Evolutionary conservation across 805 yeast genomes (phyloP).

Genomic region (Saccharomycopsis vini): DNA sequence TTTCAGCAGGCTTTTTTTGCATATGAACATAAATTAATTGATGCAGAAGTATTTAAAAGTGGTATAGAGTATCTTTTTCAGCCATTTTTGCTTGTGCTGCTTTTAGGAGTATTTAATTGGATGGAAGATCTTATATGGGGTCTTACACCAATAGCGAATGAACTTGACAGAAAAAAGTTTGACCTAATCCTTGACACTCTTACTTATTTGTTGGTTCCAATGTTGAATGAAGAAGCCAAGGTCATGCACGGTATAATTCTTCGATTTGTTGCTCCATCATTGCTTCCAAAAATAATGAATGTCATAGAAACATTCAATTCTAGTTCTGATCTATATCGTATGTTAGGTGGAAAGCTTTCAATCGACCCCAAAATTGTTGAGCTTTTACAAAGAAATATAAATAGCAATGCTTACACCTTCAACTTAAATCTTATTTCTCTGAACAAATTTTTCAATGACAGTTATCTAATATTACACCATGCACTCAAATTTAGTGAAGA

Average conservation of each 20-base stretch:
- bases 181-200: constrained; percentile 32
- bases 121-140: constrained; percentile 33
- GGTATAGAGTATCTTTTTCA: constrained; percentile 86
- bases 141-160: constrained; percentile 20
- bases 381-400: constrained; percentile 3
- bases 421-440: constrained; percentile 8
- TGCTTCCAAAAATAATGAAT: constrained; percentile 3
- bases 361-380: constrained; percentile 1
- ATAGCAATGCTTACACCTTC: constrained; percentile 9
- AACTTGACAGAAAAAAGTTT: constrained; percentile 26
- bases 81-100: constrained; percentile 55
- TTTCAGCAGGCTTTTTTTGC: constrained; percentile 66
- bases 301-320: neutral
- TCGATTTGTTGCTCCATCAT: constrained; percentile 12
- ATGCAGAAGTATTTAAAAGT: constrained; percentile 51
- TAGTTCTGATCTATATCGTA: neutral
- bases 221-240: constrained; percentile 21
- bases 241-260: constrained; percentile 17
- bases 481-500: neutral
- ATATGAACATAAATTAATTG: constrained; percentile 44
- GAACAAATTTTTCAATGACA: constrained; percentile 11
- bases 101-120: constrained; percentile 48
- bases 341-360: neutral
- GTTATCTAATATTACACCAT: constrained; percentile 4
- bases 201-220: constrained; percentile 34